Percentiles rank a stretch among this genome's conserved stretches.
Evolutionary conservation across 2,329 filamentous ascomycete genomes (phyloP).

Genomic region (Botrytis aclada): DNA sequence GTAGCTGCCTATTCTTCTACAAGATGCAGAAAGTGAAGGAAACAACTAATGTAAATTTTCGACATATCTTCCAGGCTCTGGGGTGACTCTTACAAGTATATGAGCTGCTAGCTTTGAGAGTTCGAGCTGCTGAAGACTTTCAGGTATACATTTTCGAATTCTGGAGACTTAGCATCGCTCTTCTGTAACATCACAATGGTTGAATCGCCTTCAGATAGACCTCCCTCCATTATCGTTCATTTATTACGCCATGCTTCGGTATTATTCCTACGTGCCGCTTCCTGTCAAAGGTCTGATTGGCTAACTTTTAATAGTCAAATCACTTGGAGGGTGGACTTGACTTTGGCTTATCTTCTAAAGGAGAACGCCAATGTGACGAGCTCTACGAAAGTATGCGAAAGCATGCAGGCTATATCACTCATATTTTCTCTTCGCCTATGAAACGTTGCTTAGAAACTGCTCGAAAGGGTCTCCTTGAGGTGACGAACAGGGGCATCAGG

Average conservation of each 20-base stretch:
- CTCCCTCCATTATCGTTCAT: background rate
- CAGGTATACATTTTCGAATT: background rate
- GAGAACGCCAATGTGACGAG: background rate
- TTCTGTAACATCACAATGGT: background rate
- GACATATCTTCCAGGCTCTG: background rate
- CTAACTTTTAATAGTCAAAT: background rate
- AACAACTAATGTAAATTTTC: background rate
- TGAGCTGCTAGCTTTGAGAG: background rate
- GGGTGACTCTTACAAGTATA: background rate
- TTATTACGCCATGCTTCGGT: background rate
- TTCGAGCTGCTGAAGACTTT: background rate
- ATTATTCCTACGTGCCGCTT: background rate
- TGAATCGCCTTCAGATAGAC: background rate
- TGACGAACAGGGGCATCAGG: background rate
- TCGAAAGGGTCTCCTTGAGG: background rate
- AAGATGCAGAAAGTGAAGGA: background rate
- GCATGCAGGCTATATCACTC: background rate
- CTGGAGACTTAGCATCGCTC: background rate
- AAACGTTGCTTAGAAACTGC: constrained; percentile 4
- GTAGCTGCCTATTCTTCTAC: background rate
- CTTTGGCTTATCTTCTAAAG: background rate
- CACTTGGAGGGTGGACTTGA: background rate
- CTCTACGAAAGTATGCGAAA: constrained; percentile 4
- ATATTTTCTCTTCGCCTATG: constrained; percentile 12
- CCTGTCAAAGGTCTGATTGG: background rate